Evolutionary conservation across 495 filamentous ascomycete genomes (phyloP).

Genomic region (Penicillium crystallinum): DNA sequence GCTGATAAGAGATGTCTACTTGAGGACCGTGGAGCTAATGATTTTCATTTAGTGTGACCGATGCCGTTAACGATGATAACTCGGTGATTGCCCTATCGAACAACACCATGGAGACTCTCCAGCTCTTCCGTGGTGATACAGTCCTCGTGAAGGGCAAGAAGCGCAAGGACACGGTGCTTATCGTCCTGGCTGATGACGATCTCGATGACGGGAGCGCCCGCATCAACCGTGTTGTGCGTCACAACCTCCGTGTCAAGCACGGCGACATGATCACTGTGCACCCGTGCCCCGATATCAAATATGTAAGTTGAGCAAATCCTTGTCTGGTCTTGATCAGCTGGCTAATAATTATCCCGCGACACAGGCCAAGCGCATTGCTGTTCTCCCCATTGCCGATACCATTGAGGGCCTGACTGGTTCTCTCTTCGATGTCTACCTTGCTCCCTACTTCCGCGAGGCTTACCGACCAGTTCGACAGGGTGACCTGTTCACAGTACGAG

Average conservation of each 20-base stretch:
- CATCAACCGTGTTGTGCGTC: slow-evolving; percentile 95
- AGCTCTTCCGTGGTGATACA: slow-evolving; percentile 97
- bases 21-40: slow-evolving; percentile 30
- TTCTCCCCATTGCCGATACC: slow-evolving; percentile 96
- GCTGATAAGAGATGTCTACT: neutral
- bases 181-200: slow-evolving; percentile 95
- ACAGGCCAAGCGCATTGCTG: slow-evolving; percentile 96
- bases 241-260: slow-evolving; percentile 97
- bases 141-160: slow-evolving; percentile 99
- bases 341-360: slow-evolving; percentile 9
- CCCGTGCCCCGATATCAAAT: slow-evolving; percentile 99
- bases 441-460: slow-evolving; percentile 98
- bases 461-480: slow-evolving; percentile 95
- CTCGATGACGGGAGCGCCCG: slow-evolving; percentile 94
- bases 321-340: neutral
- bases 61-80: slow-evolving; percentile 98
- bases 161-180: slow-evolving; percentile 97
- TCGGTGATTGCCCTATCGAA: slow-evolving; percentile 97
- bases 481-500: slow-evolving; percentile 93
- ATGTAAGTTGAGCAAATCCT: slow-evolving; percentile 54
- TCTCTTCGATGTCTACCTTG: slow-evolving; percentile 97
- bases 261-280: slow-evolving; percentile 96
- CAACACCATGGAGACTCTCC: slow-evolving; percentile 97
- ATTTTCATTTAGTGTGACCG: slow-evolving; percentile 68
- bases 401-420: slow-evolving; percentile 96